Percentiles rank a stretch among this genome's conserved stretches.
Conservation (phyloP, 345 rosid species). For the Sisymbrium altissimum region DNA sequence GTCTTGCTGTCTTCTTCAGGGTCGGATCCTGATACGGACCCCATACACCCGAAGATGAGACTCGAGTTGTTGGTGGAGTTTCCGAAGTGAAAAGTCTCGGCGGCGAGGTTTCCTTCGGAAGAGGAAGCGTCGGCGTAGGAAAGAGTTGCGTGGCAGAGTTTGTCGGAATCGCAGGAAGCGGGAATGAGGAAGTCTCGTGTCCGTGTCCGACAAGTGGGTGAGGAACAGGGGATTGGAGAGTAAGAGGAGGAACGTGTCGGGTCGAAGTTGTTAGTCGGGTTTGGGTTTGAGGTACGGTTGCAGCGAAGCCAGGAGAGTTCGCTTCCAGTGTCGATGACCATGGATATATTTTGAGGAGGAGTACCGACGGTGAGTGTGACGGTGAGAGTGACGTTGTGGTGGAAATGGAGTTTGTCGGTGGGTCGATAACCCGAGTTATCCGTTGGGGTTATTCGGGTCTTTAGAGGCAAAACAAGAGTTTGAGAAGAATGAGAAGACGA, state of each 20-base stretch:
- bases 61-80: conserved; percentile 40
- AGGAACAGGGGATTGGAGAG: conserved; percentile 58
- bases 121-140: conserved; percentile 88
- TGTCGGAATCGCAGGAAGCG: conserved; percentile 70
- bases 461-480: conserved; percentile 57
- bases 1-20: conserved; percentile 61
- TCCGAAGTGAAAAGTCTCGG: conserved; percentile 60
- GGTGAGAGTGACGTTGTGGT: conserved; percentile 74
- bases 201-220: conserved; percentile 58
- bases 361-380: conserved; percentile 75
- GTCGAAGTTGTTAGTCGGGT: conserved; percentile 45
- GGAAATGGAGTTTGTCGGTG: conserved; percentile 73
- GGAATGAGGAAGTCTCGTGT: conserved; percentile 80
- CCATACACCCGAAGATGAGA: conserved; percentile 86
- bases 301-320: conserved; percentile 96
- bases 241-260: conserved; percentile 66
- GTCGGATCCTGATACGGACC: conserved; percentile 60
- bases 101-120: conserved; percentile 80
- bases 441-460: conserved; percentile 43
- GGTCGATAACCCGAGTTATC: conserved; percentile 39
- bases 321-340: conserved; percentile 92
- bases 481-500: conserved; percentile 23
- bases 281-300: conserved; percentile 35
- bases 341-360: conserved; percentile 83
- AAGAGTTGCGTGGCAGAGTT: conserved; percentile 74